Evolutionary conservation across 2,329 filamentous ascomycete genomes (phyloP), one percentile per base, ranked within the genome.

Genomic region (Aspergillus brasiliensis): DNA sequence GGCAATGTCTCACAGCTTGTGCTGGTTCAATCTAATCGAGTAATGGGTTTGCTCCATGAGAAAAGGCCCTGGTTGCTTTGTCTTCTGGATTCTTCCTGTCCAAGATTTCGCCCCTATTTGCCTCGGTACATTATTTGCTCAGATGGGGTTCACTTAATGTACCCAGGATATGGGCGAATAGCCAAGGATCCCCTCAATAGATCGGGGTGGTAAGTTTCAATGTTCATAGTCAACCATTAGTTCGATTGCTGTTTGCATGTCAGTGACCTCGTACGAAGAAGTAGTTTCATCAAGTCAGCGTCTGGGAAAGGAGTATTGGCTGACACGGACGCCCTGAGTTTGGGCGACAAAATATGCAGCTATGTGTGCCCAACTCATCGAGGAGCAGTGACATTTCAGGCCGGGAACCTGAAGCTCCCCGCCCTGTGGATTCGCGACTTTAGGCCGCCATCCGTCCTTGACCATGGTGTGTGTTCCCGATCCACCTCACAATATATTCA

Each of bases 331-430:
- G 60, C 57, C 61, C 61, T 56, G 51, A 52, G 57, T 57, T 70
- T 68, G 68, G 68, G 68, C 67, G 60, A 67, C 67, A 64, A 69
- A 52, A 44, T 65, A 61, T 67, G 67, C 67, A 67, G 61, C 51
- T 46, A 62, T 71, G 61, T 67, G 67, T 72, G 70, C 70, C 70
- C 68, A 68, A 72, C 66, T 56, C 34, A 49, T 64, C 62, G 51
- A 60, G 58, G 58, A 60, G 28, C 37, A 53, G 59, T 61, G 52
- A 34, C 42, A 59, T 59, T 34, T 57, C 58, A 37, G 54, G 57
- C 49, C 54, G 48, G 62, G 34, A 51, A 42, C 40, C 46, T 61
- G 53, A 66, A 60, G 62, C 59, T 62, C 62, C 62, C 63, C 63
- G 66, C 62, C 61, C 49, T 61, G 31, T 34, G 49, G 21, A 49